Evolutionary conservation across 192 early-diverging fungal genomes (phyloP).

Genomic region (Backusella liffmaniae): DNA sequence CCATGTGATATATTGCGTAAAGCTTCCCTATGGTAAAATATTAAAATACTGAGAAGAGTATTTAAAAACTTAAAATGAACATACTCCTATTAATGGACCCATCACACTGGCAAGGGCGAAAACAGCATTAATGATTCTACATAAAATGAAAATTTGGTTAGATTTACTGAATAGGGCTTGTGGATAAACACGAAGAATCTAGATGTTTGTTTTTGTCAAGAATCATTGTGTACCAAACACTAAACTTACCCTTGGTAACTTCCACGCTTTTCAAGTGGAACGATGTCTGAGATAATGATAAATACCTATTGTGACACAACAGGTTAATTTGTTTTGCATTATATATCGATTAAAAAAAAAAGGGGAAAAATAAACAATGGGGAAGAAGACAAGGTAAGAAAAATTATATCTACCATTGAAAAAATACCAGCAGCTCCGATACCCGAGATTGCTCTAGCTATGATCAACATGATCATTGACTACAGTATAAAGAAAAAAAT

Average conservation of each 20-base stretch:
- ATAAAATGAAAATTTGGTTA: slow-evolving; percentile 24
- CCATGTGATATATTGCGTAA: slow-evolving; percentile 38
- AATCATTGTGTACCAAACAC: neutral
- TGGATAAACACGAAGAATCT: neutral
- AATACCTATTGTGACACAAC: slow-evolving; percentile 41
- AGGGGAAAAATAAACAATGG: neutral
- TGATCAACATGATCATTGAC: slow-evolving; percentile 52
- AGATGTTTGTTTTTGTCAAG: neutral
- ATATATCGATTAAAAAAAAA: neutral
- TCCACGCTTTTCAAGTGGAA: slow-evolving; percentile 77
- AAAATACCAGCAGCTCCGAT: slow-evolving; percentile 62
- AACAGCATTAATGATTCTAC: slow-evolving; percentile 27
- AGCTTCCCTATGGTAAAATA: slow-evolving; percentile 11
- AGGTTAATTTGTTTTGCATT: slow-evolving; percentile 14
- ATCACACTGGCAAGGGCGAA: slow-evolving; percentile 33
- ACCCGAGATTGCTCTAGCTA: slow-evolving; percentile 62
- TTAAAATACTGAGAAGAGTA: neutral
- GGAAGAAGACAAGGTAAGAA: neutral
- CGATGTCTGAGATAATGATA: slow-evolving; percentile 85
- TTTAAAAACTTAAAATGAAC: neutral
- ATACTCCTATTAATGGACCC: slow-evolving; percentile 38
- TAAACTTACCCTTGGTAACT: slow-evolving; percentile 48
- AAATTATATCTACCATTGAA: slow-evolving; percentile 38
- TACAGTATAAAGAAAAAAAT: neutral
- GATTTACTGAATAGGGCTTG: too few relatives aligned